Conservation (phyloP, 352 stramenopile genomes). For the Albugo laibachii region DNA sequence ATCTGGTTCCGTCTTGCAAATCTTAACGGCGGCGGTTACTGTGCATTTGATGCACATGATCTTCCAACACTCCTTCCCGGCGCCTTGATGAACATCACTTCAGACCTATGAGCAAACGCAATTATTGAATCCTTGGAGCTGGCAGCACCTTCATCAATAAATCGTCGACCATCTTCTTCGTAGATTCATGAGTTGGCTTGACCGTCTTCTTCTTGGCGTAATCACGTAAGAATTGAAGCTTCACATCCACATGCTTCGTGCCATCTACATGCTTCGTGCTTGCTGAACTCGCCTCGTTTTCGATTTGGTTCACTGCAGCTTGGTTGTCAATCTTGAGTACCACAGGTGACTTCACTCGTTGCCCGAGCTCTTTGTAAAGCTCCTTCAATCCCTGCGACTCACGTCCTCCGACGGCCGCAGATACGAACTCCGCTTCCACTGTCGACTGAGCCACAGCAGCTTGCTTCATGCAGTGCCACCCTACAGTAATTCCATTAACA, state of each 20-base stretch:
- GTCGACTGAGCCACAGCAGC: background rate
- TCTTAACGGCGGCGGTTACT: too few species aligned
- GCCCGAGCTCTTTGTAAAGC: background rate
- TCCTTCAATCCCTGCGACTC: background rate
- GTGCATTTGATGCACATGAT: too few species aligned
- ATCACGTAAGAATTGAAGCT: background rate
- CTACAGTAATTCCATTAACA: constrained; percentile 7
- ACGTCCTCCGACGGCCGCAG: background rate
- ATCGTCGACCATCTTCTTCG: constrained; percentile 5
- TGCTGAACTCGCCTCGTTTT: background rate
- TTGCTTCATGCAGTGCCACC: constrained; percentile 9
- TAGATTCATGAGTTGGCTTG: background rate
- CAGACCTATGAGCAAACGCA: constrained; percentile 1
- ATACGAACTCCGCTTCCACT: background rate
- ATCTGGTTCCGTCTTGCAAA: too few species aligned
- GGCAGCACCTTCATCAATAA: constrained; percentile 5
- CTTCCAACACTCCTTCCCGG: constrained; percentile 10
- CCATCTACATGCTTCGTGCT: background rate
- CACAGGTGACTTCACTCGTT: background rate
- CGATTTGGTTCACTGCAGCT: background rate
- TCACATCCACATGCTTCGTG: background rate
- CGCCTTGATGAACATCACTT: background rate
- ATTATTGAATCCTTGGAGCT: constrained; percentile 1
- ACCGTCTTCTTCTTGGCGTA: background rate
- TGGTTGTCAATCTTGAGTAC: background rate